phyloP scores from a whole-genome alignment of 805 yeast species.

The Saccharomycopsis fodiens region DNA sequence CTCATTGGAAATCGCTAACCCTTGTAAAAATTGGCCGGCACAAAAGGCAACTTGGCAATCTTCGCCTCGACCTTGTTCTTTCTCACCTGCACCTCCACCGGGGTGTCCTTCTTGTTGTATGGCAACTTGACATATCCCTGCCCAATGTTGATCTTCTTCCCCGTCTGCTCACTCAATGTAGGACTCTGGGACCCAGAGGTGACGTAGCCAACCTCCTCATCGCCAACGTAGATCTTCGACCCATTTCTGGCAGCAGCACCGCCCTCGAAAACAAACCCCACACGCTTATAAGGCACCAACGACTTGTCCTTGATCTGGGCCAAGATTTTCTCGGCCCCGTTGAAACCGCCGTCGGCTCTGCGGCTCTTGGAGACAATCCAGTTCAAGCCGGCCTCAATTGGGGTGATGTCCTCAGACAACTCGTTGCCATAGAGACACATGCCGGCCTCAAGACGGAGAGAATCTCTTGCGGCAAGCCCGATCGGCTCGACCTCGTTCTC shows the following conservation, averaged over 20 bases:
- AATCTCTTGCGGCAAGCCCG: conserved; percentile 97
- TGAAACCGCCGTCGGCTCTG: conserved; percentile 52
- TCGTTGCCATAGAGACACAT: conserved; percentile 97
- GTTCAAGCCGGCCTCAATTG: conserved; percentile 79
- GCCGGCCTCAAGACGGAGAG: conserved; percentile 93
- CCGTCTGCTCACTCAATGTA: conserved; percentile 47
- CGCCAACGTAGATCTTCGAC: conserved; percentile 49
- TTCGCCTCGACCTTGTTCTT: conserved; percentile 73
- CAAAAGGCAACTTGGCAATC: conserved; percentile 81
- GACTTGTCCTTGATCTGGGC: conserved; percentile 63
- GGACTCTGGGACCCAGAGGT: conserved; percentile 64
- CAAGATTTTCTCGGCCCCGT: conserved; percentile 67
- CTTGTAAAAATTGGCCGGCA: conserved; percentile 64
- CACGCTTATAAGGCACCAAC: conserved; percentile 50
- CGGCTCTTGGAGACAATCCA: conserved; percentile 87
- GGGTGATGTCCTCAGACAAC: conserved; percentile 69
- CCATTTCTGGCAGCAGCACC: conserved; percentile 95
- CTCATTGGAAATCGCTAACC: conserved; percentile 19
- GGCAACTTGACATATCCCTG: conserved; percentile 81
- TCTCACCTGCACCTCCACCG: conserved; percentile 68
- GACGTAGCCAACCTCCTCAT: conserved; percentile 39
- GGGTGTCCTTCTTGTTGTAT: conserved; percentile 65
- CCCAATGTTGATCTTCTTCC: conserved; percentile 59
- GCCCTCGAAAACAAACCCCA: conserved; percentile 57
- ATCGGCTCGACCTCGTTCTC: conserved; percentile 63